Evolutionary conservation across 352 stramenopile species (phyloP), one percentile per base, ranked within the genome.

Genomic region (Phytophthora pistaciae): DNA sequence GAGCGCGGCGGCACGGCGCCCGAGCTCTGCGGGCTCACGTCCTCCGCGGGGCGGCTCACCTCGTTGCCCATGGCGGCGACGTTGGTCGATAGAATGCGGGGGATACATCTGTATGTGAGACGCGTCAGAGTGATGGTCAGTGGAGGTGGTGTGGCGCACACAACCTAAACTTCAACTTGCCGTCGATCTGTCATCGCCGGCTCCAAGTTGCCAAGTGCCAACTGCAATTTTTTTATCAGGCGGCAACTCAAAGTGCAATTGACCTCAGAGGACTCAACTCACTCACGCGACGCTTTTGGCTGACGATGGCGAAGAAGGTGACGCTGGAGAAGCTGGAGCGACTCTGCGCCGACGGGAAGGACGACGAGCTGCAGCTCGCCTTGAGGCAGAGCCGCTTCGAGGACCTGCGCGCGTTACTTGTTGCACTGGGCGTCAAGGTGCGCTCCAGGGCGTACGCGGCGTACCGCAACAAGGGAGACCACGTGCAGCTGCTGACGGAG

Each of bases 51-150:
- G 42, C 83, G 81, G 68, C 83, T 91, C 66, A 64, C 79, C 64
- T 90, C 83, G 64, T 91, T 91, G 23, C 83, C 83, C 83, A 91
- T 91, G 44, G 55, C 18, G 31, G 48, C 21, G 61, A 60, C 14
- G 18, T 57, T 31, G 20, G 25, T 16, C 10, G 20, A 56, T 64
- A 56, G 29, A 60, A 58, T 40, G 23, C 5, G 29, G n/a, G 23
- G 56, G 38, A 60, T 29, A 42, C n/a, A n/a, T n/a, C n/a, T n/a
- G n/a, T n/a, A n/a, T 57, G 40, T 58, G 63, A 59, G 63, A 58
- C 14, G 20, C 52, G 8, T 42, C 6, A 66, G 61, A 70, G 61
- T 74, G 67, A 74, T 64, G 40, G 67, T 59, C 38, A 1, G 6
- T 33, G 29, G 29, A 33, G 3, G 55, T 75, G n/a, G 21, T 54